A percentile compares a stretch with the other conserved stretches of the same genome.
Conservation (phyloP, 2,329 filamentous ascomycete species). For the Penicillium concentricum region DNA sequence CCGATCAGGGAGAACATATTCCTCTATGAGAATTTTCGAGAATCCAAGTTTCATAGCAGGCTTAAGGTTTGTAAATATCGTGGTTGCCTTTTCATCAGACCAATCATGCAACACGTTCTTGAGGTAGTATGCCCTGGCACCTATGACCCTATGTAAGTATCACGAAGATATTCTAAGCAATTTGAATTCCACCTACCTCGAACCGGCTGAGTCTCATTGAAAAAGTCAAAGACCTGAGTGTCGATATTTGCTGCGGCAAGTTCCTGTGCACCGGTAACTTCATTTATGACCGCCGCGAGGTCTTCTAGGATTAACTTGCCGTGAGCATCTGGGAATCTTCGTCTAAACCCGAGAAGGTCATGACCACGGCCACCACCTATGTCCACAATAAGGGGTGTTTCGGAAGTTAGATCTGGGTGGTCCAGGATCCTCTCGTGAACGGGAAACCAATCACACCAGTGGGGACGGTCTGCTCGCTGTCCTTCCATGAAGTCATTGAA, state of each 20-base stretch:
- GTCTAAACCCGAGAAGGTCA: slow-evolving; percentile 37
- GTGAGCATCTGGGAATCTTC: slow-evolving; percentile 33
- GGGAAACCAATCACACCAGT: slow-evolving; percentile 27
- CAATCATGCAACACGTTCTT: slow-evolving; percentile 35
- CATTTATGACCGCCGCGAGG: slow-evolving; percentile 38
- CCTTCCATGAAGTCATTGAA: slow-evolving; percentile 29
- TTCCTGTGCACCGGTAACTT: slow-evolving; percentile 12
- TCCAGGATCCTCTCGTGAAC: slow-evolving; percentile 18
- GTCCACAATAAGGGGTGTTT: slow-evolving; percentile 36
- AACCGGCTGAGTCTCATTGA: slow-evolving; percentile 13
- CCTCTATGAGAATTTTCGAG: slow-evolving; percentile 28
- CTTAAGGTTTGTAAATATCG: slow-evolving; percentile 22
- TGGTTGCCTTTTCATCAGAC: slow-evolving; percentile 25
- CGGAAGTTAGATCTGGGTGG: slow-evolving; percentile 8
- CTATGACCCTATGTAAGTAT: slow-evolving; percentile 15
- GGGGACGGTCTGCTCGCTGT: slow-evolving; percentile 14
- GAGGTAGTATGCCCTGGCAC: slow-evolving; percentile 32
- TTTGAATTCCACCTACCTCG: slow-evolving; percentile 7
- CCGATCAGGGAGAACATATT: slow-evolving; percentile 25
- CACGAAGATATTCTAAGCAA: too few species aligned
- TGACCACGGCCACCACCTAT: slow-evolving; percentile 45
- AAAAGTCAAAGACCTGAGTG: slow-evolving; percentile 15
- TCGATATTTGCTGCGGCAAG: slow-evolving; percentile 9
- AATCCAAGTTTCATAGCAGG: slow-evolving; percentile 23
- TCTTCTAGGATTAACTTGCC: slow-evolving; percentile 51